Conservation (phyloP, 345 rosid species). For the Eucalyptus sp. region DNA sequence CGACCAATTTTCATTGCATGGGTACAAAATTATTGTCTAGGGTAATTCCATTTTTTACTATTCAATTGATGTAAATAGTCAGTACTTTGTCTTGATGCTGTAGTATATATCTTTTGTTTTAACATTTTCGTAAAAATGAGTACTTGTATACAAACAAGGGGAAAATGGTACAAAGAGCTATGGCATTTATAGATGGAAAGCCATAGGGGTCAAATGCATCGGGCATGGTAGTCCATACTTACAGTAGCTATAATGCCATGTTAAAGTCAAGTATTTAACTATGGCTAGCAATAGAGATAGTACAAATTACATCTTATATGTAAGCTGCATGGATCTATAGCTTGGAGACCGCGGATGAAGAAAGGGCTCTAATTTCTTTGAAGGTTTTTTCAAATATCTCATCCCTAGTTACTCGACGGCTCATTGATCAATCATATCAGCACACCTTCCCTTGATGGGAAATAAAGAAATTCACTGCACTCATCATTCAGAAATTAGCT, state of each 20-base stretch:
- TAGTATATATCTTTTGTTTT: not conserved
- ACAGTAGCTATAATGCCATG: not conserved
- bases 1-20: not conserved
- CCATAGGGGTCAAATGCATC: not conserved
- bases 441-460: not conserved
- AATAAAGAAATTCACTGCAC: not conserved
- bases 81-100: not conserved
- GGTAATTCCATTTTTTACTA: not conserved
- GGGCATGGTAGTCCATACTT: not conserved
- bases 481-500: not conserved
- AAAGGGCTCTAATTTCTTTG: not conserved
- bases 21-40: not conserved
- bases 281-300: not conserved
- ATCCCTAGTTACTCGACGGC: not conserved
- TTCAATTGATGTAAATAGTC: not conserved
- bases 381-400: not conserved
- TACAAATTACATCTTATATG: not conserved
- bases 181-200: not conserved
- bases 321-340: not conserved
- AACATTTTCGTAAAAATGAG: not conserved
- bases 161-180: not conserved
- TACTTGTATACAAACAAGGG: not conserved
- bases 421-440: not conserved
- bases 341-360: not conserved
- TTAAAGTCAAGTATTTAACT: not conserved